These are phyloP conservation scores for Amylocystis lapponica DNA, from an alignment of 768 basidiomycete genomes.

Conservation along the genomic window DNA sequence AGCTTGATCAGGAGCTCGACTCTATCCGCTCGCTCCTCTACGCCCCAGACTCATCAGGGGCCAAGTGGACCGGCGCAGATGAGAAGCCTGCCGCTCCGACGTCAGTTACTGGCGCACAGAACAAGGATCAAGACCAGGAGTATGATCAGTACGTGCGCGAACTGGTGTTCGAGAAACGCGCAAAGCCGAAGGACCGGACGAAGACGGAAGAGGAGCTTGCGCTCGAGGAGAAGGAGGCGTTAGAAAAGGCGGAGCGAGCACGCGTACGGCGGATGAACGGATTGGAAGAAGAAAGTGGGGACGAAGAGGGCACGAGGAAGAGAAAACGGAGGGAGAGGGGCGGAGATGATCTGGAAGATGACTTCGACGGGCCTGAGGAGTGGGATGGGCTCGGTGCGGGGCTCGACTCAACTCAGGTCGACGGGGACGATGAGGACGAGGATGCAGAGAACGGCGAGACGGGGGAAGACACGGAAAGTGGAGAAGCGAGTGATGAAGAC, in stretches of 20 bases:
- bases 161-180: constrained; percentile 87
- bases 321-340: constrained; percentile 53
- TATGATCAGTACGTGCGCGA: constrained; percentile 93
- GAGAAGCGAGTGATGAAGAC: constrained; percentile 25
- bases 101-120: background rate
- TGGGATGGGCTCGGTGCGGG: constrained; percentile 28
- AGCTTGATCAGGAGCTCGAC: constrained; percentile 86
- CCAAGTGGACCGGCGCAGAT: constrained; percentile 9
- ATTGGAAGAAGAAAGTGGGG: constrained; percentile 57
- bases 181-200: constrained; percentile 90
- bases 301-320: constrained; percentile 42
- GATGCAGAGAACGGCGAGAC: constrained; percentile 27
- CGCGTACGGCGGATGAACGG: constrained; percentile 85
- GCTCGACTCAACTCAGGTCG: constrained; percentile 27
- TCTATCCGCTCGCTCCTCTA: constrained; percentile 72
- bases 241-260: constrained; percentile 81
- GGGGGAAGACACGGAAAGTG: constrained; percentile 23
- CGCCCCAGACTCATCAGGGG: constrained; percentile 40
- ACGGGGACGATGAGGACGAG: constrained; percentile 29
- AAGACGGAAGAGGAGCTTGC: constrained; percentile 97
- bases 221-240: constrained; percentile 74
- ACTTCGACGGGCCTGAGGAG: constrained; percentile 41
- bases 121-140: constrained; percentile 46
- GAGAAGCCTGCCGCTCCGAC: background rate
- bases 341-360: constrained; percentile 90